Base-by-base conservation (phyloP, 805 yeast species). In the Teunomyces tritomae region DNA sequence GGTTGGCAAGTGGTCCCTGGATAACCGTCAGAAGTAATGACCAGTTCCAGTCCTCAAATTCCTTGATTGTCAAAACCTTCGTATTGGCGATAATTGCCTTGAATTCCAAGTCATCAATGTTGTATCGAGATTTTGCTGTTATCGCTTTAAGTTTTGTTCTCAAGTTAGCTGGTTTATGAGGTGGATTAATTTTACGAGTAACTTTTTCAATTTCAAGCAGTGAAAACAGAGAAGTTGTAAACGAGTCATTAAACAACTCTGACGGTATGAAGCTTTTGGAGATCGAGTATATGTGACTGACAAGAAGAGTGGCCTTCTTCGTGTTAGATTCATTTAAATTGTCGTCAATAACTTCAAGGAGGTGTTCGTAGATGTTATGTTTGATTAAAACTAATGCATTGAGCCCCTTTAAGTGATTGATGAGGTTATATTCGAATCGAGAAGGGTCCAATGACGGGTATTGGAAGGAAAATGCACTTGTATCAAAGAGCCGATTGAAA, bases 21-120 rank as follows among this genome's bases (percentile, higher is more conserved):
- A 89, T 77, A n/a, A 94, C 67, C 49, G 83, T 86, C 13, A 79
- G 70, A 0, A 94, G 71, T 1, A 84, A 70, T 24, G 77, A 79
- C 96, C 97, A 91, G 58, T 90, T 84, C 99, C 99, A 94, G 44
- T 81, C 82, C 1, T 82, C 71, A 59, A 77, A 90, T 46, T 84
- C 88, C 59, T 92, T 94, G 0, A 95, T 83, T 4, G 85, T 77
- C 34, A 89, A 64, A 1, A 94, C 90, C 53, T 77, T 83, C 0
- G 96, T 82, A 42, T 84, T 84, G 27, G 71, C 68, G 5, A 94
- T 73, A 67, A 87, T 70, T 46, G 77, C 74, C 54, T 85, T 83
- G 58, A 91, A 79, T 46, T 83, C 84, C 0, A 70, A 52, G 44
- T 89, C 96, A 56, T 87, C 94, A 29, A 64, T 52, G 34, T 66